Base-by-base conservation (phyloP, 106 monocot genomes). In the Apostasia shenzhenica region DNA sequence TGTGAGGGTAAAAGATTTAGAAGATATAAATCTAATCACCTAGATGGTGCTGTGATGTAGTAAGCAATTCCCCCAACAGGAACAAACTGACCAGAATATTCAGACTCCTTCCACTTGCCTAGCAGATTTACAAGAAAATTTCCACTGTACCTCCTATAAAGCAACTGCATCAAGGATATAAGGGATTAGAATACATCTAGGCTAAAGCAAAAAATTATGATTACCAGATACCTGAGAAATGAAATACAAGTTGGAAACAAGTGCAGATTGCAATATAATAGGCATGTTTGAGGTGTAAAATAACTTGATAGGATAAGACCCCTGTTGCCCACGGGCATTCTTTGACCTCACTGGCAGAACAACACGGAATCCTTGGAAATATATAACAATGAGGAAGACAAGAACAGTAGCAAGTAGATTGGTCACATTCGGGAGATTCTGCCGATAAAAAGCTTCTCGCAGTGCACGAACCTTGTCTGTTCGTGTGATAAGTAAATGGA, bases 261-360 rank as follows among this genome's bases (percentile, higher is more conserved):
- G 81, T 61, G 81, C 77, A 45, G 81, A 77, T 63, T 77, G 77
- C 42, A 81, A 58, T 51, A 81, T 81, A 54, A 81, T 81, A 2
- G 81, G 81, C 81, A 81, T 77, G 45, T 81, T 81, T 14, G 81
- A 81, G 55, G 81, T 81, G 61, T 81, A 81, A 45, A 81, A 77
- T 62, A 81, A 37, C 58, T 81, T 81, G 64, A 81, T 81, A 5
- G 76, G 77, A 54, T 81, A 81, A 59, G 81, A 81, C 48, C 81
- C 81, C 41, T 76, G 81, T 51, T 81, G 76, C 5, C 81, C 81
- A 54, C 73, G 77, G 38, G 81, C 76, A 77, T 81, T 81, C 69
- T 77, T 81, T 58, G 81, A 81, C 26, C 81, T 77, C 68, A 81
- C 77, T 6, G 77, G 81, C 53, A 81, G 77, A 68, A 81, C 81